These are phyloP conservation scores for Dissophora globulifera DNA, from an alignment of 192 early-diverging fungal genomes.

Conservation along the genomic window DNA sequence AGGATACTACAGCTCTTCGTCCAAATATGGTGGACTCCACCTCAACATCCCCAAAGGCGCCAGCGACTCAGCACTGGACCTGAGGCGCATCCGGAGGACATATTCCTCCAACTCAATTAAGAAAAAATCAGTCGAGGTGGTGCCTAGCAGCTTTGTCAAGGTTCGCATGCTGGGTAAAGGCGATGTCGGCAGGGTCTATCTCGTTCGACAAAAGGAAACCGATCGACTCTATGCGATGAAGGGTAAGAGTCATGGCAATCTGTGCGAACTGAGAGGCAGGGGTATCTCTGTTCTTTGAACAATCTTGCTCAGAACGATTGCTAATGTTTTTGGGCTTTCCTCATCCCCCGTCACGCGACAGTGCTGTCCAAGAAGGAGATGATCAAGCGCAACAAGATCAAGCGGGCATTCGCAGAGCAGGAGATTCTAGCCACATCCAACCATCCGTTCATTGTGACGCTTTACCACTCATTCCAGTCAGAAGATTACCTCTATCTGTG, in stretches of 20 bases:
- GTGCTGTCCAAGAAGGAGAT: constrained; percentile 92
- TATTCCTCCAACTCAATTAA: constrained; percentile 87
- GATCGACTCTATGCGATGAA: constrained; percentile 96
- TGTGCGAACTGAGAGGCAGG: no score
- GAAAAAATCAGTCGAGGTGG: constrained; percentile 83
- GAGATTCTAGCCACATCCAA: constrained; percentile 80
- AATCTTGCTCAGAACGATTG: no score
- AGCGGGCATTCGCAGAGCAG: constrained; percentile 96
- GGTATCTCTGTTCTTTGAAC: no score
- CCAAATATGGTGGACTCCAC: constrained; percentile 10
- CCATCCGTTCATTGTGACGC: constrained; percentile 90
- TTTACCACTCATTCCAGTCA: constrained; percentile 91
- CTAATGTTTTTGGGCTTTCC: neutral
- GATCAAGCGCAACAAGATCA: constrained; percentile 98
- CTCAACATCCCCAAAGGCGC: constrained; percentile 31
- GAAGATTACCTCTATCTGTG: constrained; percentile 86
- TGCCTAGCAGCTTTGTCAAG: constrained; percentile 89
- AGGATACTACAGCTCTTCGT: constrained; percentile 11
- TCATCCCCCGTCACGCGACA: constrained; percentile 21
- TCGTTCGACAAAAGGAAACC: constrained; percentile 87
- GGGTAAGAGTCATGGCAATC: constrained; percentile 61
- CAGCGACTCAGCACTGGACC: constrained; percentile 35
- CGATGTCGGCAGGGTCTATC: constrained; percentile 96
- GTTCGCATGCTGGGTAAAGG: constrained; percentile 94
- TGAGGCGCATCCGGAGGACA: constrained; percentile 69